These are phyloP conservation scores for Dryas octopetala DNA, from an alignment of 306 rosid genomes.

Conservation along the genomic window DNA sequence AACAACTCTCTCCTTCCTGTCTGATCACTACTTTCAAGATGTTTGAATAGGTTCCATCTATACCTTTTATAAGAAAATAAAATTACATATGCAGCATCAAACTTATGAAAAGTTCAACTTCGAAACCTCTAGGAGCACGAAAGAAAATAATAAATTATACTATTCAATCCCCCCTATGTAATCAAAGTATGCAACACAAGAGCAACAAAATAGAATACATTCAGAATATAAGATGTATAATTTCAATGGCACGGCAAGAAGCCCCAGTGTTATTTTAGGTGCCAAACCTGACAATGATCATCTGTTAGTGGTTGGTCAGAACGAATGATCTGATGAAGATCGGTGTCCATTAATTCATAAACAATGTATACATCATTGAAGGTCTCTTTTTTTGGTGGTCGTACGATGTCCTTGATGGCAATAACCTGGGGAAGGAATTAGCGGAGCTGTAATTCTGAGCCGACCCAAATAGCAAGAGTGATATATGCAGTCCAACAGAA, in stretches of 20 bases:
- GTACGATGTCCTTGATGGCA: slow-evolving; percentile 68
- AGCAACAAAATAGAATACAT: neutral
- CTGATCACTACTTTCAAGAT: neutral
- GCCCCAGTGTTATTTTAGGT: slow-evolving; percentile 6
- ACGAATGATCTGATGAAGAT: slow-evolving; percentile 86
- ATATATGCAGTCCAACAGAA: slow-evolving; percentile 7
- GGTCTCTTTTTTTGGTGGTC: slow-evolving; percentile 73
- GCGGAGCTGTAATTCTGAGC: slow-evolving; percentile 23
- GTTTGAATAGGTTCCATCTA: neutral
- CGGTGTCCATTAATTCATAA: slow-evolving; percentile 96
- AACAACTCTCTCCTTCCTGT: neutral
- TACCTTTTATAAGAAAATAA: neutral
- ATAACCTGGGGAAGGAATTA: slow-evolving; percentile 49
- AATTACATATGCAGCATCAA: neutral
- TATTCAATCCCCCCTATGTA: neutral
- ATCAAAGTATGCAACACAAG: neutral
- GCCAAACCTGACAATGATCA: slow-evolving; percentile 83
- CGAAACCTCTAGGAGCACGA: neutral
- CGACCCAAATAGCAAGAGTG: slow-evolving; percentile 3
- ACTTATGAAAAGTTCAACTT: neutral
- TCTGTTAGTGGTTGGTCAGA: slow-evolving; percentile 70
- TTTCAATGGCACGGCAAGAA: slow-evolving; percentile 5
- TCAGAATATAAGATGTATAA: slow-evolving; percentile 4
- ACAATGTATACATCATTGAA: slow-evolving; percentile 94
- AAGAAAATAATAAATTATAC: neutral